Evolutionary conservation across 345 rosid species (phyloP).

Genomic region (Populus euphratica): DNA sequence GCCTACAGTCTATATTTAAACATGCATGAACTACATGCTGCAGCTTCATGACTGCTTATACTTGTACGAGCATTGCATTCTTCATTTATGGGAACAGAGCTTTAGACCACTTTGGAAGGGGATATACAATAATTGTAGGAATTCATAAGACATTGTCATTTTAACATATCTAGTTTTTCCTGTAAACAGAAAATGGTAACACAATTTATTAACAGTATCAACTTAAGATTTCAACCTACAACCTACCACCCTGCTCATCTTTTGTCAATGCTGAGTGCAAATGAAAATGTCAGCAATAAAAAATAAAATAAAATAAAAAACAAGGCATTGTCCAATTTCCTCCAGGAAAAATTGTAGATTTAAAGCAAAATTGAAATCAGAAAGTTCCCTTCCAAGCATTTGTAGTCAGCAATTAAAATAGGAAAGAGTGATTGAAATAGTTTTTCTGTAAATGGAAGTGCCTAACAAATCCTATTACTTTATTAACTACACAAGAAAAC

Average conservation of each 20-base stretch:
- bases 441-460: not conserved
- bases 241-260: not conserved
- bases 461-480: not conserved
- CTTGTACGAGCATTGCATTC: not conserved
- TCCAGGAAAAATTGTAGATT: not conserved
- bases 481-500: not conserved
- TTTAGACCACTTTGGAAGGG: not conserved
- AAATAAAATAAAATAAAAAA: not conserved
- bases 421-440: not conserved
- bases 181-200: not conserved
- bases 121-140: not conserved
- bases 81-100: not conserved
- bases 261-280: not conserved
- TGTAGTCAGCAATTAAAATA: not conserved
- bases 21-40: not conserved
- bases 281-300: conserved; percentile 1
- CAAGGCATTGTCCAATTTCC: not conserved
- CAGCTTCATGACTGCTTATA: not conserved
- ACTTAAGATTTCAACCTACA: not conserved
- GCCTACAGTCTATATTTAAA: not conserved
- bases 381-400: not conserved
- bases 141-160: not conserved
- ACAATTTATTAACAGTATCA: not conserved
- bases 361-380: not conserved
- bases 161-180: not conserved